Evolutionary conservation across 805 yeast species (phyloP), one percentile per base, ranked within the genome.

Genomic region (Kodamaea neixiangensis): DNA sequence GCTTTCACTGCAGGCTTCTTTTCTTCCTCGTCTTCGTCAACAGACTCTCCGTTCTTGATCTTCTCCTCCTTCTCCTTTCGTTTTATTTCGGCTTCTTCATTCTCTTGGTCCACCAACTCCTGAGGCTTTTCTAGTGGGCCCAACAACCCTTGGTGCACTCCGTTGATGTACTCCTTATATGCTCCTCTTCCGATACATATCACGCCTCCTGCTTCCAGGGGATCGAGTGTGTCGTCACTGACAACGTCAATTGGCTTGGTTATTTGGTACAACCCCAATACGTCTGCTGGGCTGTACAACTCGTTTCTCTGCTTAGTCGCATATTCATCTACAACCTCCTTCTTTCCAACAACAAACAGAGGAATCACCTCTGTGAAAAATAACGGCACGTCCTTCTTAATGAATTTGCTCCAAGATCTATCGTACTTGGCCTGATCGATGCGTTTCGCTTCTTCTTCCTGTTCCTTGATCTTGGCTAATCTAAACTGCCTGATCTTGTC

Each of bases 131-230:
- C 90, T 52, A 93, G 72, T 1, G 98, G 98, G 0, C 99, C 99
- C 43, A 94, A 69, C 64, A 94, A 77, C 5, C 99, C 99, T 72
- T 94, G 99, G 59, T 94, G 97, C 9, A 94, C 65, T 7, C 99
- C 99, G 41, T 80, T 78, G 48, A 94, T 65, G 64, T 90, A 94
- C 74, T 94, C 99, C 66, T 93, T 93, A 66, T 81, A 94, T 0
- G 97, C 93, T 51, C 99, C 99, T 65, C 99, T 79, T 3, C 99
- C 99, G 20, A 94, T 72, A 64, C 97, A 89, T 17, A 94, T 79
- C 10, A 91, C 86, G 41, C 98, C 99, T 20, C 97, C 97, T 7
- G 85, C 80, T 22, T 75, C 60, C 11, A 64, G 63, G 2, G 81
- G 78, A 29, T 75, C 74, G 2, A 56, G 46, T 3, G 69, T 75